Base-by-base conservation (phyloP, 2,329 filamentous ascomycete species). In the Didymella keratinophila region DNA sequence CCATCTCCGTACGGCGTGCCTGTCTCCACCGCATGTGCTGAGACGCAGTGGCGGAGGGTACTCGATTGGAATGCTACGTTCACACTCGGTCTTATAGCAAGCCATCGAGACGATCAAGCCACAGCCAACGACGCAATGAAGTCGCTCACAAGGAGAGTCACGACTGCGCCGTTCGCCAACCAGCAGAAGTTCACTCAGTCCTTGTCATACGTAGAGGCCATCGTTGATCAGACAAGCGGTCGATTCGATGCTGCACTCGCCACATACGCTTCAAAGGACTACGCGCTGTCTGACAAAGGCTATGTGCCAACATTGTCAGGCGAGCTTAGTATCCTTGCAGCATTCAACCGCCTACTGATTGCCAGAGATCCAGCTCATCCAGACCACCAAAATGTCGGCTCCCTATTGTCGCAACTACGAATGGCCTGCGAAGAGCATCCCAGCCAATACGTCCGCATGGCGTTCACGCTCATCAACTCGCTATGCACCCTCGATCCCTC, bases 211-310 rank as follows among this genome's bases (percentile, higher is more conserved):
- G 85, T 97, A 18, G 81, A 84, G 0, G 93, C 90, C 0, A 84
- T 91, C 8, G 89, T 92, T 66, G 81, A 87, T 51, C 94, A 97
- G 78, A 91, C 89, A 18, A 88, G 84, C 5, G 93, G 92, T 16
- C 83, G 92, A 62, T 81, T 95, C 1, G 79, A 85, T n/a, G 78
- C 80, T 2, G 93, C 94, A 3, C 78, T 93, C 14, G 67, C 80
- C 3, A 83, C 89, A 10, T 97, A 91, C 76, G 83, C 85, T 59
- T 83, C 87, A 39, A 78, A 83, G 1, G 77, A 80, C 18, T 87
- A 96, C 65, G 78, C 80, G 1, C 76, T 92, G 2, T 74, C 78
- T 7, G 59, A 66, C 34, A 60, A 65, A 32, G 60, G 52, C 28
- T 65, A 63, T 18, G 43, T 67, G 0, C 58, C 64, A 9, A 69